phyloP scores from a whole-genome alignment of 768 basidiomycete genomes.

The Gymnopilus dilepis region DNA sequence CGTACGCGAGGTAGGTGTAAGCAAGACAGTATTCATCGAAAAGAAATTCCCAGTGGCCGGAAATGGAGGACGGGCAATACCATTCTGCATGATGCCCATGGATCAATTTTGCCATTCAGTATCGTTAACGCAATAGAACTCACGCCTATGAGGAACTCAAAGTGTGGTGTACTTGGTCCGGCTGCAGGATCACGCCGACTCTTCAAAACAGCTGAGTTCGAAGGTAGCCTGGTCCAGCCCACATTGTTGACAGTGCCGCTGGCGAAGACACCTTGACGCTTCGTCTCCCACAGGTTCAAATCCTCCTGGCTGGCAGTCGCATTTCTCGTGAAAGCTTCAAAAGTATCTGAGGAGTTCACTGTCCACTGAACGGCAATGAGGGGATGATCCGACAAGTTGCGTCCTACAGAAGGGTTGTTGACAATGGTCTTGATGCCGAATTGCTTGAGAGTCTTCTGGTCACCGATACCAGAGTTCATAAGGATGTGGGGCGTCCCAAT shows the following conservation, averaged over 20 bases:
- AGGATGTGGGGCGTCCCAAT: conserved; percentile 42
- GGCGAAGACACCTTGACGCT: conserved; percentile 28
- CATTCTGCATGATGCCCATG: conserved; percentile 8
- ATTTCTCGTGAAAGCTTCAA: conserved; percentile 31
- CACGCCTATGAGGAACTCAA: conserved; percentile 40
- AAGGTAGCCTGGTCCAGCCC: conserved; percentile 35
- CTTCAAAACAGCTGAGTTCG: conserved; percentile 34
- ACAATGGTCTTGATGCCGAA: conserved; percentile 32
- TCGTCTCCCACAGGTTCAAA: conserved; percentile 33
- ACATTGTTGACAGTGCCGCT: conserved; percentile 25
- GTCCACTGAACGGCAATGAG: conserved; percentile 24
- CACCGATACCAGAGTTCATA: conserved; percentile 39
- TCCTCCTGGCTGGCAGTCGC: conserved; percentile 20
- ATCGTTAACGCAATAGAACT: conserved; percentile 7
- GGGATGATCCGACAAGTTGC: conserved; percentile 38
- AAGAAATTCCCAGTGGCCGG: conserved; percentile 31
- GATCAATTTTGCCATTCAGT: not conserved
- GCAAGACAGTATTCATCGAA: conserved; percentile 20
- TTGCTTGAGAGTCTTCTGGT: conserved; percentile 24
- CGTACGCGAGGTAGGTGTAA: conserved; percentile 37
- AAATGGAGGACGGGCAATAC: conserved; percentile 7
- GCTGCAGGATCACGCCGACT: conserved; percentile 38
- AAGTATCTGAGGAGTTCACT: conserved; percentile 32
- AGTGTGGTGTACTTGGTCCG: conserved; percentile 40
- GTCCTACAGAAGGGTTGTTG: conserved; percentile 40